Evolutionary conservation across 345 rosid species (phyloP), one percentile per base, ranked within the genome.

Genomic region (Acer negundo): DNA sequence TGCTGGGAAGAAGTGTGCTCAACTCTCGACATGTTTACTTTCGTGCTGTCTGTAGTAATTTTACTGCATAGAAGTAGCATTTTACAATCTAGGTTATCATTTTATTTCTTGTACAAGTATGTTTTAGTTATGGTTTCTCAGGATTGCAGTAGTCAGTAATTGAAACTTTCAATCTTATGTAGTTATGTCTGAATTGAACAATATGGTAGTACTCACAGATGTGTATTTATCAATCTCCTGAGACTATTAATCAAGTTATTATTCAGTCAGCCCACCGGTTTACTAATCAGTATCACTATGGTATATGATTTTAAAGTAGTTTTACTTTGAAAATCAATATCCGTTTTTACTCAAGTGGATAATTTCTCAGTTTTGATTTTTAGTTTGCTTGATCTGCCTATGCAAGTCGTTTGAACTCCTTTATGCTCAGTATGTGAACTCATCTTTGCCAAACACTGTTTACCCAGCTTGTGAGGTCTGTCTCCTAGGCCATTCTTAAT

Each of bases 1-100:
- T 46, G 42, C 61, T 72, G 55, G 82, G 80, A 24, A 17, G 78
- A 55, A 61, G 74, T 10, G 7, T 58, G 70, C 61, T 26, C 75
- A 15, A 73, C 63, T 17, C 31, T 28, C 23, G 42, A 46, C 69
- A 6, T 74, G 68, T 62, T 59, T 70, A 11, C 62, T 73, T 47
- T 56, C 42, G 23, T 16, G 79, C 22, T 10, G 49, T 59, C 17
- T 67, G 58, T 61, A 31, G 13, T 67, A 77, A 71, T 44, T 51
- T 55, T 76, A 73, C 6, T 80, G 56, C 74, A 64, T 73, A 64
- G 31, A 67, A 67, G 38, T 20, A 20, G 24, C 78, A 58, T 22
- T 31, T 51, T 31, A 44, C 55, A n/a, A 9, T 28, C 58, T 16
- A 62, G 23, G 47, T 58, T 40, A 22, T 46, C 20, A 35, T 11